Evolutionary conservation across 331 rosid genomes (phyloP), one percentile per base, ranked within the genome.

Genomic region (Acacia pycnantha): DNA sequence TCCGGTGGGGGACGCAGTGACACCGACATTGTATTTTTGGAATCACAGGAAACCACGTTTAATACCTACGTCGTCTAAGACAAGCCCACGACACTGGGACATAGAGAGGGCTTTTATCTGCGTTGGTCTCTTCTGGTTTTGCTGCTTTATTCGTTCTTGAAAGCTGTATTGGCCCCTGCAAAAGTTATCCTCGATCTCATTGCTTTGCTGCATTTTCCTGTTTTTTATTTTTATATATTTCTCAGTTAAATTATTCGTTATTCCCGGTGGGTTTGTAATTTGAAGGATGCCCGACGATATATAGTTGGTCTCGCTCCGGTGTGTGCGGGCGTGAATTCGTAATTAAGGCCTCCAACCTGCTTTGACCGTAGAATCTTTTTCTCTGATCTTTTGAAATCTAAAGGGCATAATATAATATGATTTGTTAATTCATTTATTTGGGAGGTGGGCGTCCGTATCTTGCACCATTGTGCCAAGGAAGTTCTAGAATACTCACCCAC

Each of bases 91-190:
- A 81, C 83, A 68, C 47, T 61, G 41, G 24, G 62, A 80, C 70
- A 84, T 46, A 5, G 67, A n/a, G 79, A 33, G 65, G 5, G 73
- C 19, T 66, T n/a, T 79, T 51, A 62, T 37, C 66, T 78, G 59
- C 22, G 24, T 59, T 79, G 44, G 68, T 68, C 73, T n/a, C 81
- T 73, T 54, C 74, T 73, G 43, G 74, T 56, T 73, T 74, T 81
- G 26, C 84, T 78, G 77, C 91, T 90, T 90, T 90, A 88, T 90
- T 88, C 90, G 82, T 73, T 78, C 80, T 79, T 47, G 77, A 77
- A 62, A 70, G 83, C 81, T 84, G 85, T 84, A 72, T 86, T 81
- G 90, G 87, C 82, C 77, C 80, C 84, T 76, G 54, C 87, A 84
- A 90, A 88, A 86, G 91, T 58, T 26, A 74, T 76, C 44, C 84